Base-by-base conservation (phyloP, 768 basidiomycete species). In the Pleurotus citrinopileatus region DNA sequence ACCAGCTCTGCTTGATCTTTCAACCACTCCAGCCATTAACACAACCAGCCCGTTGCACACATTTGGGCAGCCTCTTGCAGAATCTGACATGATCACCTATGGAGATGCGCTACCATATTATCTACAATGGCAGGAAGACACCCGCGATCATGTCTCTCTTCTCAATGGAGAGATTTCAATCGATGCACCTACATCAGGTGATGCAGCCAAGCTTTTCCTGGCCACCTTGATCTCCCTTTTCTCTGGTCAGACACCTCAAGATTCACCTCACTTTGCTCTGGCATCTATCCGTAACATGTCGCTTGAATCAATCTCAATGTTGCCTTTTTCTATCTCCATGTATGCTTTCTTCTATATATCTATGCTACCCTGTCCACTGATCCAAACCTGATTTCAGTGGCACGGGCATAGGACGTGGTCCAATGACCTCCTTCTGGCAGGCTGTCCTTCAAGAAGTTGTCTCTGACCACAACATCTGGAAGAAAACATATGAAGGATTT, bases 401-500 rank as follows among this genome's bases (percentile, higher is more conserved):
- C 25, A 19, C 15, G 2, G 53, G 53, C 23, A 20, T 46, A 9
- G 53, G 53, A 20, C 29, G n/a, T 28, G 53, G 53, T 13, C 53
- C 53, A 54, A n/a, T 43, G 15, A 15, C 6, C 28, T 46, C 53
- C 6, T 37, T 46, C 25, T 54, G 44, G 42, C 28, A 20, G 17
- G 26, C 29, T 12, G 34, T 54, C 13, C 12, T 46, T 26, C 17
- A 28, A 5, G 26, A 45, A 3, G 26, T 54, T 12, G 27, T 37
- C 10, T 27, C 10, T n/a, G 27, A 54, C 19, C 5, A 13, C 28
- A 27, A 47, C 15, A 17, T 47, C 25, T 54, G 53, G 53, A 19
- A 37, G 17, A 25, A 28, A n/a, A 46, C 7, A 3, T 25, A 32
- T 3, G 53, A 54, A 29, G 53, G 42, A 17, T 43, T 54, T 12